Evolutionary conservation across 345 rosid genomes (phyloP), one percentile per base, ranked within the genome.

Genomic region (Anacardium occidentale): DNA sequence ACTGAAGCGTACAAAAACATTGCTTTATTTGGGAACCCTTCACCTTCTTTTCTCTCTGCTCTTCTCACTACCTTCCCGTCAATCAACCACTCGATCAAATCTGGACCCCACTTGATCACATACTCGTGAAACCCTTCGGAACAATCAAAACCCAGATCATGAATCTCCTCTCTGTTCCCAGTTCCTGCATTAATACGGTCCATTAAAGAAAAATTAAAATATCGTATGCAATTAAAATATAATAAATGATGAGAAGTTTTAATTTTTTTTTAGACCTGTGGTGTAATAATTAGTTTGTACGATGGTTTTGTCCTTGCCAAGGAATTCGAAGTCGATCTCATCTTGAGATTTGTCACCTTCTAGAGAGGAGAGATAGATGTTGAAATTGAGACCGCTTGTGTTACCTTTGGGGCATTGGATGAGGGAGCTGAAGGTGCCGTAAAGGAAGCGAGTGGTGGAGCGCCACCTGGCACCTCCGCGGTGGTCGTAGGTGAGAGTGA

Each of bases 301-400:
- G 9, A 78, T 76, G 62, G 81, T 79, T 68, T 65, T 79, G 79
- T 86, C 87, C 68, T 83, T 88, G 76, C 90, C 92, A 0, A 88
- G 76, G 82, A 88, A 88, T 77, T 86, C 92, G 65, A 88, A 86
- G 76, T 88, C 92, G 74, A 88, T 86, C 85, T 83, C 90, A 68
- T 86, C 90, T 50, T 86, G 90, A 66, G 90, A 83, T 75, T 81
- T 83, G 76, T 88, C 84, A 20, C 90, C 92, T n/a, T 88, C 92
- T 22, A 88, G 83, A 20, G 90, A 84, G 14, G 86, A 86, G 51
- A 86, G 87, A 64, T 88, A 86, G 54, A 85, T 63, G 85, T 84
- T 86, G 88, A 88, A 83, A 77, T 83, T 86, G 77, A 88, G 90
- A 66, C 92, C 90, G 53, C 88, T 86, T 21, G 88, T 84, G 86